A percentile compares a stretch with the other conserved stretches of the same genome.
phyloP scores from a whole-genome alignment of 2,329 filamentous ascomycete genomes.

The Drechslerella dactyloides region DNA sequence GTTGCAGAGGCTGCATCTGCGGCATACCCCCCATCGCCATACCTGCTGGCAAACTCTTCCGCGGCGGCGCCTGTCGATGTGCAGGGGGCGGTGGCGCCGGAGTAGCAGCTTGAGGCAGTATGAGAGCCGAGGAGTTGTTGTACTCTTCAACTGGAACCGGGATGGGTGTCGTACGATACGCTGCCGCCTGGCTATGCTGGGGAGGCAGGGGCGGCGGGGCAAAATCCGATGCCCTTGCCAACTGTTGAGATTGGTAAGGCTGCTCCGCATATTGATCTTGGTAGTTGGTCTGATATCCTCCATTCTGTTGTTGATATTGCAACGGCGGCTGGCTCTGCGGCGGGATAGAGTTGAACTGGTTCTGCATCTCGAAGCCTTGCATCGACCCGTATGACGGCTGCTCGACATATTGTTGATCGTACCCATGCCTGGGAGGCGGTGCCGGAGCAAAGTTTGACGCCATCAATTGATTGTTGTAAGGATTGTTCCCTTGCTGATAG shows the following conservation, averaged over 20 bases:
- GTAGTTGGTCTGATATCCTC: conserved; percentile 24
- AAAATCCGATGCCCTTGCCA: conserved; percentile 34
- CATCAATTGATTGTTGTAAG: conserved; percentile 37
- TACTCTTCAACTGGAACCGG: conserved; percentile 27
- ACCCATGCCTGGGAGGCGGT: conserved; percentile 31
- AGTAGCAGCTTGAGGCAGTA: conserved; percentile 8
- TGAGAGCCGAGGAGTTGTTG: conserved; percentile 20
- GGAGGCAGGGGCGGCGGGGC: conserved; percentile 30
- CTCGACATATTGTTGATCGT: conserved; percentile 40
- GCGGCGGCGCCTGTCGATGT: conserved; percentile 30
- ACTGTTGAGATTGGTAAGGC: conserved; percentile 36
- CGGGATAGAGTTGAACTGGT: conserved; percentile 12
- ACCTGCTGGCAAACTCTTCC: conserved; percentile 35
- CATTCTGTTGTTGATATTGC: conserved; percentile 20
- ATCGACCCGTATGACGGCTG: conserved; percentile 11
- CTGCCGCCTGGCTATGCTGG: conserved; percentile 26
- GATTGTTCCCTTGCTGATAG: conserved; percentile 20
- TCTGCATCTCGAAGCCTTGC: conserved; percentile 34
- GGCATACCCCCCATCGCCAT: neutral
- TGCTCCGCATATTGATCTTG: conserved; percentile 36
- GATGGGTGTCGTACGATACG: conserved; percentile 26
- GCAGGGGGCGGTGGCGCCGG: conserved; percentile 33
- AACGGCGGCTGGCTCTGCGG: conserved; percentile 17
- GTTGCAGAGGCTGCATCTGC: conserved; percentile 24
- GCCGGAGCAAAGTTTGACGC: conserved; percentile 24